Evolutionary conservation across 306 rosid species (phyloP).

Genomic region (Prunus mongolica): DNA sequence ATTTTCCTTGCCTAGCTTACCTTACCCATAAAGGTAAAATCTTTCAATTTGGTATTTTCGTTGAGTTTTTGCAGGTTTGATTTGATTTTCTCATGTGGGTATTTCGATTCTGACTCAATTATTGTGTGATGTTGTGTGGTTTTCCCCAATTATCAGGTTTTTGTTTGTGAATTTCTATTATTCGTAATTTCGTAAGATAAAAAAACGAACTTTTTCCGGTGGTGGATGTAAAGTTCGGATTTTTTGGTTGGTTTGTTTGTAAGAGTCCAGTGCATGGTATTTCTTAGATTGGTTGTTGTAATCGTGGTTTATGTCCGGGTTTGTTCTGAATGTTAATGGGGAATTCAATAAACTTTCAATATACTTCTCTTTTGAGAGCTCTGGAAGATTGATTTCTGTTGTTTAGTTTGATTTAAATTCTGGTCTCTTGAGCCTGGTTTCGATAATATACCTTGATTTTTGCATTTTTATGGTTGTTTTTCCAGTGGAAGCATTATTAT

Average conservation of each 20-base stretch:
- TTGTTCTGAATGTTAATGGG: conserved; percentile 1
- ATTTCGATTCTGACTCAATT: background rate
- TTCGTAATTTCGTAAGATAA: background rate
- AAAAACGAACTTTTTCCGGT: background rate
- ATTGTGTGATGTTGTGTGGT: background rate
- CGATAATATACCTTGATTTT: background rate
- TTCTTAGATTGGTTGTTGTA: background rate
- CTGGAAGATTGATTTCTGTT: background rate
- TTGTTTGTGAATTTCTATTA: background rate
- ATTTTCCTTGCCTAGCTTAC: background rate
- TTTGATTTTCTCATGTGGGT: background rate
- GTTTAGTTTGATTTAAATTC: background rate
- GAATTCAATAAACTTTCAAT: background rate
- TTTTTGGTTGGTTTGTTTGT: background rate
- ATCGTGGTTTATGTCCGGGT: background rate
- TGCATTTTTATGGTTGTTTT: background rate
- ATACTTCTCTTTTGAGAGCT: background rate
- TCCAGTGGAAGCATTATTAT: background rate
- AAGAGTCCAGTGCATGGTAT: background rate
- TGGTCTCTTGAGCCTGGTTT: background rate
- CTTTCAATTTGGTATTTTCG: background rate
- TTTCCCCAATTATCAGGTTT: background rate
- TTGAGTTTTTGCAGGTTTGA: background rate
- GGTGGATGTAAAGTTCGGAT: background rate
- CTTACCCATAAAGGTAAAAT: conserved; percentile 8